Evolutionary conservation across 208 protist genomes (phyloP), one percentile per base, ranked within the genome.

Genomic region (Leishmania arabica): DNA sequence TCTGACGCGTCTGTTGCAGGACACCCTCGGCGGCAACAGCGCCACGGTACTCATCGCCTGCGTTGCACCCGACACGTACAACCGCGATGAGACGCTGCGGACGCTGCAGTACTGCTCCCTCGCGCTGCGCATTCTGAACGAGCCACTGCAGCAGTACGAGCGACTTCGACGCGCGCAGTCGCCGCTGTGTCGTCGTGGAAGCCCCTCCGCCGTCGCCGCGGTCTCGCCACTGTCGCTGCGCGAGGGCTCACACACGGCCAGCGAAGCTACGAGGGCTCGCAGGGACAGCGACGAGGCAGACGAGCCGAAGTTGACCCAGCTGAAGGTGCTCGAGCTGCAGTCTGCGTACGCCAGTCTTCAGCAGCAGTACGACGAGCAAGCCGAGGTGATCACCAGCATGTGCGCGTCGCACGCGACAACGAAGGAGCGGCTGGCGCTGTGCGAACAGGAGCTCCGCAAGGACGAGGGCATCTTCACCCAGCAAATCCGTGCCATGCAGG

Each of bases 51-150:
- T 98, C 73, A 89, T 98, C 69, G 93, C 95, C 24, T 98, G 95
- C 84, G 88, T 98, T 17, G 90, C 95, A 0, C 87, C 94, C 4
- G 90, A 96, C 69, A 84, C 79, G 37, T 69, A 83, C 60, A 95
- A 96, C 79, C 80, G 69, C 17, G 97, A 98, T 40, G 96, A 99
- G 78, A 98, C 94, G 37, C 70, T 92, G 68, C 94, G 96, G 7
- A 98, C 98, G 2, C 80, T 99, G 42, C 88, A 99, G 86, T 99
- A 99, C 88, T 98, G 97, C 77, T 89, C 96, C 53, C 66, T 98
- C 27, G 95, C 97, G 3, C 83, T 95, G 74, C 92, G 97, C 62
- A 93, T 99, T 72, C 66, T 97, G 54, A 99, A 99, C 72, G 88
- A 80, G 19, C 93, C 95, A 0, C 34, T 92, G 9, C 85, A 80